Evolutionary conservation across 225 moss, liverwort and hornwort genomes (phyloP), one percentile per base, ranked within the genome.

Genomic region (Rhytidiadelphus loreus): DNA sequence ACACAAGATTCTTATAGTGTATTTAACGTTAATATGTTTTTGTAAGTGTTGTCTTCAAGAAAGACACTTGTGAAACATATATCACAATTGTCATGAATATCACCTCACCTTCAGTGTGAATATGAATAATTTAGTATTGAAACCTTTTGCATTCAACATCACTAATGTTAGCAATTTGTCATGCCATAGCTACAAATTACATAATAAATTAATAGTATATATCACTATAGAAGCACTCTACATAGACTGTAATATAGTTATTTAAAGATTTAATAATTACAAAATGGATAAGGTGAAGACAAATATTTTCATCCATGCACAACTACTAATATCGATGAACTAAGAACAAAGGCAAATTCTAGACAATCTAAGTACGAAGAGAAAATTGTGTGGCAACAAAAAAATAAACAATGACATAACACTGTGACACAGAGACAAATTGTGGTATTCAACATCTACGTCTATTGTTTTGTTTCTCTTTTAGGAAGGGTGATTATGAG

Each of bases 201-300:
- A n/a, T n/a, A n/a, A n/a, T n/a, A 12, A 22, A n/a, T 1, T n/a
- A 1, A n/a, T n/a, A 7, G 9, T 37, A 7, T 21, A 65, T 3
- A 37, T 37, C 7, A 37, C 11, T 66, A 11, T 65, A 11, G 6
- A 35, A 65, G 5, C 1, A 9, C 35, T 64, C 35, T 35, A 35
- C 6, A 35, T 35, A 65, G 19, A 65, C 1, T 20, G 6, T 35
- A 65, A 19, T 35, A 37, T 20, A 20, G 6, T 65, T 35, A 35
- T 5, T 37, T 65, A 20, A 19, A 20, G 3, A 35, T 35, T 65
- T 3, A 65, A 11, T 65, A 65, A n/a, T 66, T 66, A 21, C 21
- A 37, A 66, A 66, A 66, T 66, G 11, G 21, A 66, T 12, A 11
- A 66, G 37, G 3, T 37, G 12, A 66, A 11, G 37, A 37, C 7